Base-by-base conservation (phyloP, 108 stramenopile species). In the Discostella pseudostelligera region DNA sequence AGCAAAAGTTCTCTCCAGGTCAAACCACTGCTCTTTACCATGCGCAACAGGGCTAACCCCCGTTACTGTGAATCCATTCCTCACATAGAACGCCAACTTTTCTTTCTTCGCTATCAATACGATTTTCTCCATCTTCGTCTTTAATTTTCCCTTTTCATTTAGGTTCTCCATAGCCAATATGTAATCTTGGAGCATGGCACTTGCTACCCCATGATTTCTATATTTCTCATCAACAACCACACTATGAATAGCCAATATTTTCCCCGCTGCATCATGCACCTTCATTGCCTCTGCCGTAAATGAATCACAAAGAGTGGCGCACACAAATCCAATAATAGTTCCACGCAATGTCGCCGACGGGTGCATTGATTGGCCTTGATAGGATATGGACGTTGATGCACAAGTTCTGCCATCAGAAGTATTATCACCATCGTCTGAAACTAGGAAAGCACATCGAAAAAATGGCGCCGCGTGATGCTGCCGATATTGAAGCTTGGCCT, bases 391-490 rank as follows among this genome's bases (percentile, higher is more conserved):
- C 11, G 19, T 65, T 8, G 69, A 64, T 24, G 63, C 47, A 22
- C 64, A 56, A 28, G 69, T 61, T 16, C 50, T 70, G 9, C 61
- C 64, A 1, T 28, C 39, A 12, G 25, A 32, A 12, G 3, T 58
- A 54, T 19, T 32, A 13, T 59, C 47, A 16, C 62, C 56, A n/a
- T 48, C 70, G 24, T 47, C 60, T n/a, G n/a, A n/a, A n/a, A 76
- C 57, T 11, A 81, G 74, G 9, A 87, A 78, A 14, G 86, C 89
- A 40, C 89, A 90, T 43, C 93, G 86, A 65, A 90, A 94, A 67
- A 83, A 94, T 13, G 78, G 70, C 9, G 89, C 89, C 6, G 93
- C 93, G 39, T 87, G 86, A 61, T 94, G 89, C 62, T 94, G 94
- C 2, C 96, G 86, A 64, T 91, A 95, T 65, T 82, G 85, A 25